A percentile compares a stretch with the other conserved stretches of the same genome.
These are phyloP conservation scores for Fusarium protoensiforme DNA, from an alignment of 2,329 filamentous ascomycete genomes.

Conservation along the genomic window DNA sequence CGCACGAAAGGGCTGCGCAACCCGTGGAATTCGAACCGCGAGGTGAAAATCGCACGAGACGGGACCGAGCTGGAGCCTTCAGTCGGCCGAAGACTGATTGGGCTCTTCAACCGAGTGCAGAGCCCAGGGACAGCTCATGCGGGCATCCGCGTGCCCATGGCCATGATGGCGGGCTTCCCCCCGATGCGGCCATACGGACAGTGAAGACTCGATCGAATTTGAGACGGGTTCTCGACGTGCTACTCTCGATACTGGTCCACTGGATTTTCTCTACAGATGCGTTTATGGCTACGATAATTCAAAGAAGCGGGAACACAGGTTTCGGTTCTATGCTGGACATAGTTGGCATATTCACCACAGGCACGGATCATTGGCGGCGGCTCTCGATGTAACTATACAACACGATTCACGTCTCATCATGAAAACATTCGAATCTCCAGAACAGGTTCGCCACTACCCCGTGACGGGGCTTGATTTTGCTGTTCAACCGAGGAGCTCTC, in stretches of 20 bases:
- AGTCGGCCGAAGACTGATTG: constrained; percentile 80
- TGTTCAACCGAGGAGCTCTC: not conserved
- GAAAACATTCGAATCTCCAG: constrained; percentile 14
- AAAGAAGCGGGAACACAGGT: constrained; percentile 29
- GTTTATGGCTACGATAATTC: constrained; percentile 36
- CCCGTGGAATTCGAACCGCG: constrained; percentile 93
- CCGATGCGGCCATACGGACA: constrained; percentile 50
- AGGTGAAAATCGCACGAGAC: constrained; percentile 95
- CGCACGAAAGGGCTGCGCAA: constrained; percentile 88
- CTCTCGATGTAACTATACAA: constrained; percentile 28
- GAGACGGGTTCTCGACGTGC: constrained; percentile 22
- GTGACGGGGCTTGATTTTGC: not conserved
- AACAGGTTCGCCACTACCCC: not conserved
- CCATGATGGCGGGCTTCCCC: constrained; percentile 52
- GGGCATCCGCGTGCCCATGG: constrained; percentile 46
- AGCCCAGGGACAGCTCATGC: constrained; percentile 49
- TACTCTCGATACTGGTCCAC: constrained; percentile 10
- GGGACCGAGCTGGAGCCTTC: constrained; percentile 91
- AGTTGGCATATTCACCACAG: constrained; percentile 24
- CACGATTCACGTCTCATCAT: constrained; percentile 32
- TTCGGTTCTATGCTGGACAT: constrained; percentile 39
- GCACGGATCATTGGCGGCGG: constrained; percentile 12
- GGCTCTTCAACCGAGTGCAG: constrained; percentile 76
- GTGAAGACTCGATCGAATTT: constrained; percentile 15
- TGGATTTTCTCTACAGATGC: constrained; percentile 7